Percentiles rank a stretch among this genome's conserved stretches.
These are phyloP conservation scores for Russula virescens DNA, from an alignment of 768 basidiomycete genomes.

Conservation along the genomic window DNA sequence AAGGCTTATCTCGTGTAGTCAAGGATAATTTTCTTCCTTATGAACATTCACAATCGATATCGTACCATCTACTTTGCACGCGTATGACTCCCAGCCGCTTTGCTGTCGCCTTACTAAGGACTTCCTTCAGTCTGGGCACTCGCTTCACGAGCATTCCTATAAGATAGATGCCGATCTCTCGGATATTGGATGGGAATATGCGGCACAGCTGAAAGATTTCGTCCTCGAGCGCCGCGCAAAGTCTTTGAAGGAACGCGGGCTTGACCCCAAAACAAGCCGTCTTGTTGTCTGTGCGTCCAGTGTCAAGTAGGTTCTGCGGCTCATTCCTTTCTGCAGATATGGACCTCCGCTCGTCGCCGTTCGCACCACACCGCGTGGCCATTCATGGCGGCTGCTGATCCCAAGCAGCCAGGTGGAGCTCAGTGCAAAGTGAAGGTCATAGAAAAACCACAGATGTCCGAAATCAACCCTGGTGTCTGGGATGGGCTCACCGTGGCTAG, in stretches of 20 bases:
- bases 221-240: constrained; percentile 79
- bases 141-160: constrained; percentile 96
- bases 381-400: constrained; percentile 44
- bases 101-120: neutral
- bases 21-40: constrained; percentile 95
- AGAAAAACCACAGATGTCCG: constrained; percentile 94
- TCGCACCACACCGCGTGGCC: constrained; percentile 98
- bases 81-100: constrained; percentile 41
- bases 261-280: constrained; percentile 52
- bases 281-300: constrained; percentile 50
- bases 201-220: constrained; percentile 83
- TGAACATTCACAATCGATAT: constrained; percentile 96
- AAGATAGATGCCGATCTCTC: constrained; percentile 98
- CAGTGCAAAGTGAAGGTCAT: constrained; percentile 69
- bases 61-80: constrained; percentile 95
- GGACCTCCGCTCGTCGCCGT: constrained; percentile 92
- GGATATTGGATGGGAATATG: constrained; percentile 92
- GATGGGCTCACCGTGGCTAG: constrained; percentile 91
- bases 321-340: constrained; percentile 55
- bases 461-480: constrained; percentile 98
- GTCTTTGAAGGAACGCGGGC: constrained; percentile 64
- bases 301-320: neutral
- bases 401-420: constrained; percentile 25
- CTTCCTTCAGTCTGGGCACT: constrained; percentile 81
- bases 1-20: constrained; percentile 45